Evolutionary conservation across 805 yeast genomes (phyloP), one percentile per base, ranked within the genome.

Genomic region (Torulaspora quercuum): DNA sequence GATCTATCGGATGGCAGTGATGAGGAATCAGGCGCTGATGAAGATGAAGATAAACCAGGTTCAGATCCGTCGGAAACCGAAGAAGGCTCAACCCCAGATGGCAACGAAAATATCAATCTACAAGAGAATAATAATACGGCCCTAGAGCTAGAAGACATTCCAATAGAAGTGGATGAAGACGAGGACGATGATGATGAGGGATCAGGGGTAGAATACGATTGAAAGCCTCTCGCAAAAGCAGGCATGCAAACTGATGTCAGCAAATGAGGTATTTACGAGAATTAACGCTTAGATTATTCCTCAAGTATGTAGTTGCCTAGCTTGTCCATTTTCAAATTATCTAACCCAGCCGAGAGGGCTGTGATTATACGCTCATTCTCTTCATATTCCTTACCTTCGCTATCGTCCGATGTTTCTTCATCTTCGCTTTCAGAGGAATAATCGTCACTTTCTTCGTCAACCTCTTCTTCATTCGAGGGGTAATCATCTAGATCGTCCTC

Each of bases 291-390:
- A n/a, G n/a, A n/a, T 42, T 38, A 50, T 6, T 61, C 65, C 24
- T 82, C 85, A 24, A 85, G 57, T 21, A 83, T 79, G 56, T 85
- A 85, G 60, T 85, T 85, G 25, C 95, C 95, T 29, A 85, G 57
- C 50, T 79, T 82, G 56, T 85, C 95, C 81, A 82, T 78, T 56
- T 82, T 82, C 46, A 85, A 61, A n/a, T 76, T 70, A 30, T 72
- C 68, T 2, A 72, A 74, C 13, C 90, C 92, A 5, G 63, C 57
- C 8, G 78, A 75, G 33, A 84, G 61, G 2, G 90, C 92, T 44
- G 77, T 77, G 16, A 84, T 75, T 53, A 84, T 85, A 52, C 75
- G 73, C 28, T 73, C 80, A 24, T 75, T 78, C 29, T 70, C 76
- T 15, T 64, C 70, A n/a, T 59, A 62, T 3, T 42, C 54, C 7